phyloP scores from a whole-genome alignment of 2,329 filamentous ascomycete species.

The Botrytis pseudocinerea region DNA sequence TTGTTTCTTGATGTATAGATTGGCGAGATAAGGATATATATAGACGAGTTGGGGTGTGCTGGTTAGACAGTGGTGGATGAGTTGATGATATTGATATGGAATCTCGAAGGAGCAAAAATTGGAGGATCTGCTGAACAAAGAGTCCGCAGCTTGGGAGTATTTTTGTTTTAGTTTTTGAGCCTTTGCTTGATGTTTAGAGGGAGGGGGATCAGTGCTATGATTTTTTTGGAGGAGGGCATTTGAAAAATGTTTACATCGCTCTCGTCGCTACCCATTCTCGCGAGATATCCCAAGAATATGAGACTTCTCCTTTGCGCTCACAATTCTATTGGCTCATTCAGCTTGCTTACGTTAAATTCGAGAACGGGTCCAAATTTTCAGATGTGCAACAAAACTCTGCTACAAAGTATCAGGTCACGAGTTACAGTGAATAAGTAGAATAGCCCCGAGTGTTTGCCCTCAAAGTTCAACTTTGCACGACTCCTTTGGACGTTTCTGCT shows the following conservation, averaged over 20 bases:
- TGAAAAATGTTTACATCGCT: neutral
- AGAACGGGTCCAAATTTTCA: neutral
- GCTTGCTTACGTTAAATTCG: constrained; percentile 11
- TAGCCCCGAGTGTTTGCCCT: neutral
- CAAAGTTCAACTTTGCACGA: neutral
- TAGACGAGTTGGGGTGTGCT: neutral
- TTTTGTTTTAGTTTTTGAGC: neutral
- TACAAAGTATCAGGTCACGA: neutral
- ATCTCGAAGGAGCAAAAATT: neutral
- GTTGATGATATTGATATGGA: too few species aligned
- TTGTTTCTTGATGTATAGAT: neutral
- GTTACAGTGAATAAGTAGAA: neutral
- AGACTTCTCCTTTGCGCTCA: neutral
- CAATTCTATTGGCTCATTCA: neutral
- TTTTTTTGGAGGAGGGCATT: neutral
- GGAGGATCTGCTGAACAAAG: neutral
- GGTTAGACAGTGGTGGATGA: neutral
- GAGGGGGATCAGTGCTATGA: neutral
- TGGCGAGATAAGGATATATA: neutral
- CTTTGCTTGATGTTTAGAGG: neutral
- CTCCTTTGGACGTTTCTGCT: neutral
- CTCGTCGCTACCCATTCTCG: neutral
- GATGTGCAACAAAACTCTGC: neutral
- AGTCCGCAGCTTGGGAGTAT: neutral
- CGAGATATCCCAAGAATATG: neutral